Base-by-base conservation (phyloP, 805 yeast genomes). In the Lipomyces anomalus region DNA sequence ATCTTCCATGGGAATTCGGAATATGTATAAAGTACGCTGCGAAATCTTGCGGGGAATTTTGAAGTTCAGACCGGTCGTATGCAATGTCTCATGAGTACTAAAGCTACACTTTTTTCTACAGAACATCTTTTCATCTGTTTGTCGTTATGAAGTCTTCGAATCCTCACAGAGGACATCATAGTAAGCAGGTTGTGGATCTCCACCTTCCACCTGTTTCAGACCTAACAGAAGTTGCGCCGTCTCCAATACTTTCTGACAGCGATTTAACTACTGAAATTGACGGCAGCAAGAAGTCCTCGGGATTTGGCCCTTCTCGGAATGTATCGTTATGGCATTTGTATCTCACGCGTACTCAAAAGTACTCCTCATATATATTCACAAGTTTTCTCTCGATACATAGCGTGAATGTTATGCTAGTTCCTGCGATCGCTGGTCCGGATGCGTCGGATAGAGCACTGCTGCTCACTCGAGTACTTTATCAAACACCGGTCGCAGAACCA, bases 391-490 rank as follows among this genome's bases (percentile, higher is more conserved):
- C 76, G 0, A 62, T 83, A 6, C 92, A 84, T 60, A 56, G 76
- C 0, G 48, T 76, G 1, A 68, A 81, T 0, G 82, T 79, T 4
- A 66, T 76, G 0, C 52, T 75, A 1, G 69, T 74, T 0, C 90
- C 92, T 0, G 61, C 75, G 1, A 53, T 74, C 2, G 21, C 59
- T 4, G 39, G 48, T n/a, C 71, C 76, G 3, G 68, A 61, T 0
- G 44, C 69, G 2, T 74, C 76, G 2, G 50, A 46, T 18, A 74
- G 79, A 42, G 53, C 78, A 26, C 67, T 84, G 41, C 74, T 79
- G 51, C 67, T 80, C 65, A 78, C 79, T 0, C 68, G 90, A 32
- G 73, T 77, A 16, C 55, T 84, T 0, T 84, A 83, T 59, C 84
- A 79, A 46, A 64, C 69, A 0, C 71, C 79, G 0, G 53, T 64